A percentile compares a stretch with the other conserved stretches of the same genome.
These are phyloP conservation scores for Boletellus sp. DNA, from an alignment of 768 basidiomycete genomes.

Conservation along the genomic window DNA sequence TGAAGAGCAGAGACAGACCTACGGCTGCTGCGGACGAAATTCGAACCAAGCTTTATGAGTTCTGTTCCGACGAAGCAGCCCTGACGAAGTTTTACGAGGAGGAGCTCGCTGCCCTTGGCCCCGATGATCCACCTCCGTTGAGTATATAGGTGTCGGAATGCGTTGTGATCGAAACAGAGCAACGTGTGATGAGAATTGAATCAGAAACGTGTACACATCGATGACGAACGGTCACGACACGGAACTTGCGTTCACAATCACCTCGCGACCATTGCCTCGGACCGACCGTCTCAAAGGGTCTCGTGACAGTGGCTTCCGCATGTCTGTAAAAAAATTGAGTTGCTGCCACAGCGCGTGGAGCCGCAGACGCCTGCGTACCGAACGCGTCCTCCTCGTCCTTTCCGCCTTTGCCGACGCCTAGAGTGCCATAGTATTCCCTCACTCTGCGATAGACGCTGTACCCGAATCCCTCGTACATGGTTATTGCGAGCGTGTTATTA, in stretches of 20 bases:
- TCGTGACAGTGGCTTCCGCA: slow-evolving; percentile 71
- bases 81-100: slow-evolving; percentile 73
- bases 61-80: slow-evolving; percentile 57
- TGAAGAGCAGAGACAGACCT: slow-evolving; percentile 55
- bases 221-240: slow-evolving; percentile 31
- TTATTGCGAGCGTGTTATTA: slow-evolving; percentile 77
- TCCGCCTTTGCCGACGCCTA: slow-evolving; percentile 73
- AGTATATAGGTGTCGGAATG: slow-evolving; percentile 31
- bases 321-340: slow-evolving; percentile 35
- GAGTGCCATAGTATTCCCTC: slow-evolving; percentile 79
- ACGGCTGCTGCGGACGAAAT: slow-evolving; percentile 60
- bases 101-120: slow-evolving; percentile 51
- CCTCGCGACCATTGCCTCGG: slow-evolving; percentile 67
- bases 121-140: slow-evolving; percentile 43
- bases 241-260: slow-evolving; percentile 49
- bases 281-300: slow-evolving; percentile 63
- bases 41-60: slow-evolving; percentile 53
- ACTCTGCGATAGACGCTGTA: slow-evolving; percentile 93
- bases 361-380: slow-evolving; percentile 50
- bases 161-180: slow-evolving; percentile 5
- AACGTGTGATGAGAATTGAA: slow-evolving; percentile 7
- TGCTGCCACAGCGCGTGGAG: not conserved
- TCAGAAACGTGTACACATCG: slow-evolving; percentile 6
- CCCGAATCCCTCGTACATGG: slow-evolving; percentile 89
- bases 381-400: slow-evolving; percentile 88